Evolutionary conservation across 371 early-diverging fungal genomes (phyloP).

Genomic region (Apophysomyces ossiformis): DNA sequence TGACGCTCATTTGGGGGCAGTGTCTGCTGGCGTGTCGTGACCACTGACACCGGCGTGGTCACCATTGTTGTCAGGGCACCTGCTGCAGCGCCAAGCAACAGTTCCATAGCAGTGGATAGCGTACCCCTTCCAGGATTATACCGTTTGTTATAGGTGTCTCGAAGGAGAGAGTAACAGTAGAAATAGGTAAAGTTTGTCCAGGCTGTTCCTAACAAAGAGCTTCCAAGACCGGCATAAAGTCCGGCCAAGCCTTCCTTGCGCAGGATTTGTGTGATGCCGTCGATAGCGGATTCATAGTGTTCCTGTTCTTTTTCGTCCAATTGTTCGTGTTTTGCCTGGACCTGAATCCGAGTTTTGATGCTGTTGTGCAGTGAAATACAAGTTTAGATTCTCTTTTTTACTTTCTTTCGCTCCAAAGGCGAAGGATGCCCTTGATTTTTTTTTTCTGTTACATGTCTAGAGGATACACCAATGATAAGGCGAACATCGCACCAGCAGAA

Average conservation of each 20-base stretch:
- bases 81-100: constrained; percentile 90
- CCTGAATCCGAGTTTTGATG: constrained; percentile 93
- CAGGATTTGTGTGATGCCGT: constrained; percentile 85
- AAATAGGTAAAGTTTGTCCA: constrained; percentile 94
- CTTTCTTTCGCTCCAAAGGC: constrained; percentile 4
- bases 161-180: constrained; percentile 88
- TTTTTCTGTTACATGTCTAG: constrained; percentile 84
- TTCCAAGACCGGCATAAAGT: constrained; percentile 89
- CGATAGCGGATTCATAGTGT: constrained; percentile 70
- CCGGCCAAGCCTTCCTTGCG: constrained; percentile 87
- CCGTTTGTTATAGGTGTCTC: constrained; percentile 59
- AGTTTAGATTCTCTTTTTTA: constrained; percentile 3
- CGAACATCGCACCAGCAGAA: constrained; percentile 90
- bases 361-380: constrained; percentile 42
- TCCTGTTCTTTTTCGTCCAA: constrained; percentile 41
- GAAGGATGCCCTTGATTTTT: constrained; percentile 11
- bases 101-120: constrained; percentile 76
- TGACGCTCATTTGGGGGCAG: constrained; percentile 61
- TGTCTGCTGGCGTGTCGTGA: constrained; percentile 86
- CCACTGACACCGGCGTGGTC: constrained; percentile 90
- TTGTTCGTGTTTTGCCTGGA: constrained; percentile 68
- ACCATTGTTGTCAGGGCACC: constrained; percentile 90
- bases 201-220: constrained; percentile 87
- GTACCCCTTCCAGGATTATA: constrained; percentile 35
- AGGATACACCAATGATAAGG: constrained; percentile 89